Evolutionary conservation across 2,329 filamentous ascomycete species (phyloP), one percentile per base, ranked within the genome.

Genomic region (Westerdykella sp.): DNA sequence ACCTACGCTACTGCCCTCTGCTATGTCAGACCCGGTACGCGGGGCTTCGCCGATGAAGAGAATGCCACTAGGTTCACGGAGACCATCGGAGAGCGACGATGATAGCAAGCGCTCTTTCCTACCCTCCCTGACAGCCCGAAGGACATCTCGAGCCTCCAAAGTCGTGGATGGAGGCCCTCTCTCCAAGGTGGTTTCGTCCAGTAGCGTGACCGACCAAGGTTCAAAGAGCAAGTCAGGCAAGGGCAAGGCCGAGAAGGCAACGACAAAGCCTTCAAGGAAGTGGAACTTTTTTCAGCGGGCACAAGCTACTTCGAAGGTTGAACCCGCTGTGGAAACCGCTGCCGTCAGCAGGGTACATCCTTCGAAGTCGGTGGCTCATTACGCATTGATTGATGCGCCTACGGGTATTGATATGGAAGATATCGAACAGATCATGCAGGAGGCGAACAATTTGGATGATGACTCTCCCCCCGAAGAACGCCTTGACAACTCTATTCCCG

Each of bases 251-350:
- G 48, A 58, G 39, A 53, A 64, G 45, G 52, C 59, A 36, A 58
- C 50, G 37, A 44, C 51, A 14, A 73, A 72, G 56, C 56, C 67
- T 14, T 54, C 65, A 16, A 65, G 66, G 47, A 73, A 71, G 60
- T 81, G 77, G 77, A 81, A 79, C 51, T 78, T 82, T 49, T 80
- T 82, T 45, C 77, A 80, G 41, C 63, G 72, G 11, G 67, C 69
- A 6, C 70, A 72, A 12, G 64, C 68, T 5, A 57, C 63, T 10
- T 63, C 68, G 25, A 60, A 69, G 64, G 57, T 66, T 25, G 54
- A 58, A 5, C 44, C 52, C 32, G 55, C 57, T 13, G 49, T 54
- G 7, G 63, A 71, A 41, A 60, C 73, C 31, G 69, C 70, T 34
- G 61, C 68, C 18, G 16, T 18, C n/a, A 60, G 48, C 21, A 51